Conservation (phyloP, 257 asterid species). For the Solanum okadae region DNA sequence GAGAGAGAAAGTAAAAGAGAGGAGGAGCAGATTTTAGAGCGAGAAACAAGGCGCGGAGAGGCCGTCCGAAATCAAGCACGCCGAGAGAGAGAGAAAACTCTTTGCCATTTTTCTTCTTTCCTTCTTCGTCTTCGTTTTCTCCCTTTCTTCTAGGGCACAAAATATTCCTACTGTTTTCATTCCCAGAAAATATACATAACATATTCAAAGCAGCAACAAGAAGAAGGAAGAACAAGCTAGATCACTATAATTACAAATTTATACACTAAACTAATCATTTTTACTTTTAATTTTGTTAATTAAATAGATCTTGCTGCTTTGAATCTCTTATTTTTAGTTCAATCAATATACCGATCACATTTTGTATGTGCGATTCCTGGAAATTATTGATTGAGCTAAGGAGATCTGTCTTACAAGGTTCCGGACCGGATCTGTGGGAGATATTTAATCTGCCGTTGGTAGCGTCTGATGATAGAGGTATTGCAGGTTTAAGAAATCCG, state of each 20-base stretch:
- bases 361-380: neutral
- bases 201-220: neutral
- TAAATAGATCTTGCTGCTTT: slow-evolving; percentile 52
- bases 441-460: slow-evolving; percentile 17
- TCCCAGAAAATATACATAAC: neutral
- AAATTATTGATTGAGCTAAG: slow-evolving; percentile 20
- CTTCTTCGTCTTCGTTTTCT: slow-evolving; percentile 20
- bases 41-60: slow-evolving; percentile 98
- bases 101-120: slow-evolving; percentile 20
- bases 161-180: neutral
- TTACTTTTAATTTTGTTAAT: neutral
- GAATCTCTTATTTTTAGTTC: slow-evolving; percentile 22
- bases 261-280: neutral
- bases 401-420: slow-evolving; percentile 53
- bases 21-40: slow-evolving; percentile 28
- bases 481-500: slow-evolving; percentile 49
- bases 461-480: slow-evolving; percentile 62
- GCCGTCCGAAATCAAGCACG: slow-evolving; percentile 53
- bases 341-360: slow-evolving; percentile 13
- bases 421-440: slow-evolving; percentile 42
- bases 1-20: slow-evolving; percentile 1
- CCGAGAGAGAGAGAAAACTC: slow-evolving; percentile 8
- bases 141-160: slow-evolving; percentile 43
- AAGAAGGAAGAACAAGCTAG: neutral
- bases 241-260: slow-evolving; percentile 9